Evolutionary conservation across 2,329 filamentous ascomycete genomes (phyloP), one percentile per base, ranked within the genome.

Genomic region (Neopestalotiopsis sp.): DNA sequence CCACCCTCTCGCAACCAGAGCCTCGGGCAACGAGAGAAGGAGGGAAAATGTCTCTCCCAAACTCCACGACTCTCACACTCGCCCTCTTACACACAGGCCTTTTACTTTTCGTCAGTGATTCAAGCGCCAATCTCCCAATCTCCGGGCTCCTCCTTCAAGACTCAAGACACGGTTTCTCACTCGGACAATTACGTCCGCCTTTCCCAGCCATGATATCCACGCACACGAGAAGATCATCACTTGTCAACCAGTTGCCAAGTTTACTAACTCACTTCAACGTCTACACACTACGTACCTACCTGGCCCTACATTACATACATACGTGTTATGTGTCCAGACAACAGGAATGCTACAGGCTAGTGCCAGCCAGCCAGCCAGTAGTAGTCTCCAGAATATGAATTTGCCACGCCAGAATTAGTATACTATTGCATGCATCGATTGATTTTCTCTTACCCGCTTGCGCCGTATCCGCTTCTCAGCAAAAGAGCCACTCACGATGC

Each of bases 1-100:
- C 59, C 59, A 62, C 59, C 24, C 59, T 12, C 20, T 34, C 14
- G 34, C 62, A 53, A n/a, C 62, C 62, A 65, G 40, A 45, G 62
- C 62, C 62, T 65, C 62, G 38, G 42, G 42, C 40, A 65, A 40
- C 3, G 24, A 17, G 42, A 65, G 38, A n/a, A 14, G 49, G 42
- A 32, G 53, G 42, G 30, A 65, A 65, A 53, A 65, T 49, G 62
- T 53, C 40, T 65, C 40, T 61, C 12, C 20, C 17, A 28, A 28
- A 28, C 24, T 28, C 24, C 24, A 28, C 24, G 24, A 28, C 24
- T 24, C 30, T 20, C n/a, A 34, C 28, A 20, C 14, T 61, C 20
- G 45, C 45, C 17, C 17, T 17, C 45, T 20, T 7, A 53, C 17
- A 53, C 17, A n/a, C 7, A 53, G 45, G 45, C 45, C 24, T 49